Percentiles rank a stretch among this genome's conserved stretches.
Evolutionary conservation across 164 flowering plant species (phyloP).

Genomic region (Tinospora cordifolia): DNA sequence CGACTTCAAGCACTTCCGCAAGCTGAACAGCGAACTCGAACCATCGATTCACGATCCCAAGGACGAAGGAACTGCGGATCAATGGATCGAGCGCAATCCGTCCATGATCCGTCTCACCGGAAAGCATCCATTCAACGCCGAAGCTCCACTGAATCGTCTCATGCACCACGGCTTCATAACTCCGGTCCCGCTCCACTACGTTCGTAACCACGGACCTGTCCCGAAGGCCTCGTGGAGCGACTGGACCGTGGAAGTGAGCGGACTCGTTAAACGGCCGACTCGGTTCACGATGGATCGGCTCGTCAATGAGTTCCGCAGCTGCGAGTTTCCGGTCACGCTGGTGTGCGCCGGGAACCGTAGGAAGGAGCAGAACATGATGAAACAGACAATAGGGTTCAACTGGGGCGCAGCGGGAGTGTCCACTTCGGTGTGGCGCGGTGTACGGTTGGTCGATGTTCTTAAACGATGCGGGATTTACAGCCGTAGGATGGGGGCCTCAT

Average conservation of each 20-base stretch:
- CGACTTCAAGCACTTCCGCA: slow-evolving; percentile 13
- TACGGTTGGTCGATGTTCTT: slow-evolving; percentile 48
- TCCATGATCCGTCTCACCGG: slow-evolving; percentile 83
- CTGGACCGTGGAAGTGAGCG: slow-evolving; percentile 80
- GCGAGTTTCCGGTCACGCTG: slow-evolving; percentile 72
- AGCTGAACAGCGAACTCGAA: slow-evolving; percentile 40
- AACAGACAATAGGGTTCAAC: slow-evolving; percentile 84
- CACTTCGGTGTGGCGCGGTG: slow-evolving; percentile 90
- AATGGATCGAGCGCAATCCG: slow-evolving; percentile 71
- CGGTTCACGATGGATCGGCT: slow-evolving; percentile 71
- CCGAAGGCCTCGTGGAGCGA: slow-evolving; percentile 61
- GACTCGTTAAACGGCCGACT: slow-evolving; percentile 61
- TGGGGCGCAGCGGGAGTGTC: slow-evolving; percentile 90
- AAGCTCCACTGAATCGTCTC: slow-evolving; percentile 61
- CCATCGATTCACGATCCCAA: slow-evolving; percentile 46
- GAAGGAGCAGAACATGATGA: slow-evolving; percentile 91
- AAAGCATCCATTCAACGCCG: slow-evolving; percentile 91
- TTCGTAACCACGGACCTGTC: slow-evolving; percentile 91
- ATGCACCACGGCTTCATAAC: slow-evolving; percentile 94
- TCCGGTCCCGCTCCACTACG: slow-evolving; percentile 91
- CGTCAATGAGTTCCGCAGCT: slow-evolving; percentile 45
- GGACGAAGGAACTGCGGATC: slow-evolving; percentile 71
- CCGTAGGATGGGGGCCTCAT: slow-evolving; percentile 46
- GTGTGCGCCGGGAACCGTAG: slow-evolving; percentile 96
- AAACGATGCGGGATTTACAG: slow-evolving; percentile 60